Base-by-base conservation (phyloP, 106 monocot genomes). In the Allium sativum region DNA sequence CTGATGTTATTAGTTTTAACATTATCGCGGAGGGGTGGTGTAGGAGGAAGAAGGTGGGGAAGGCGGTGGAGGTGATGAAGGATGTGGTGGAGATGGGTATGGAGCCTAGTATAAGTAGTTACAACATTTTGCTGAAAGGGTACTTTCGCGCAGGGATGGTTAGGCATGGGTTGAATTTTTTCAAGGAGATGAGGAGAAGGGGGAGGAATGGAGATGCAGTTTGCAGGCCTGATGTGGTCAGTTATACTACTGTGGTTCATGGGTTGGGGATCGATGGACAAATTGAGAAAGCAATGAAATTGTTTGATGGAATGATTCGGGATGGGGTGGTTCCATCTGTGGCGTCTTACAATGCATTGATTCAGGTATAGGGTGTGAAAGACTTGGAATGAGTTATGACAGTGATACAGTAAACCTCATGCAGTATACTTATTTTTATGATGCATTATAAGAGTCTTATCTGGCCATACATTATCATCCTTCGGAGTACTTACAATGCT, bases 1-100 rank as follows among this genome's bases (percentile, higher is more conserved):
- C 79, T 9, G 95, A 96, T 53, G 65, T 45, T 2, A 68, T 87
- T 59, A 90, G 75, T 41, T 90, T 84, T 52, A 96, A 91, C 72
- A 78, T 77, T 41, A 55, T 96, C 18, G 95, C 95, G 42, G 87
- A 96, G 12, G 95, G 95, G 10, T 96, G 87, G 86, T 96, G 95
- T 73, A 71, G 66, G 43, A 14, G 78, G 17, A 87, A 87, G 62
- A 60, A 69, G 40, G 87, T 82, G 8, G 65, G 76, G 15, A 62
- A 53, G 55, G 95, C 95, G 9, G 55, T 90, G 16, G 81, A 77
- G 43, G 50, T 79, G 31, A 70, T 96, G 45, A 69, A 68, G 55
- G 79, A 87, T 48, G 90, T 96, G 90, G 87, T 87, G 53, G 79
- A 81, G 47, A 45, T 62, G 11, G 90, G 90, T 9, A 16, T 82